Evolutionary conservation across 1,284 basidiomycete species (phyloP).

Genomic region (Rhodofomes roseus): DNA sequence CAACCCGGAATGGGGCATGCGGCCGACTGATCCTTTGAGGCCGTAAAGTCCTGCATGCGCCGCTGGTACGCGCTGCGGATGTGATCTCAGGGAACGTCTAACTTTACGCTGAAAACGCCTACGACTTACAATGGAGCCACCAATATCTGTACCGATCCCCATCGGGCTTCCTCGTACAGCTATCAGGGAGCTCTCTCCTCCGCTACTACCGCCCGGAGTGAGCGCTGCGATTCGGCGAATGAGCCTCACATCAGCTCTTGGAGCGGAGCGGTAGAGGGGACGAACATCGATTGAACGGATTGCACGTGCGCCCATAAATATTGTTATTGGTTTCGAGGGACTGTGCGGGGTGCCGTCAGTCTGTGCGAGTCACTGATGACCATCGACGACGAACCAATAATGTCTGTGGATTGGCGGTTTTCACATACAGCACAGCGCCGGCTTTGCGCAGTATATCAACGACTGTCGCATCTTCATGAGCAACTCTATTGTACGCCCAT

Average conservation of each 20-base stretch:
- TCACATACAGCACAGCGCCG: slow-evolving; percentile 55
- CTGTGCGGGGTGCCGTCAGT: slow-evolving; percentile 24
- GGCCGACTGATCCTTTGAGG: slow-evolving; percentile 48
- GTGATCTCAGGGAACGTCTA: not conserved
- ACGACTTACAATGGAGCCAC: slow-evolving; percentile 40
- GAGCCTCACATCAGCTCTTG: slow-evolving; percentile 6
- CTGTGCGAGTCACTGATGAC: not conserved
- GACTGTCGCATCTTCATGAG: slow-evolving; percentile 41
- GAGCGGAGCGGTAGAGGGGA: not conserved
- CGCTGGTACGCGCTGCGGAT: slow-evolving; percentile 38
- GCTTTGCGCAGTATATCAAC: slow-evolving; percentile 45
- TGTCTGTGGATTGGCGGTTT: slow-evolving; percentile 56
- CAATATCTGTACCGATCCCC: slow-evolving; percentile 60
- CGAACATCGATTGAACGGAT: slow-evolving; percentile 48
- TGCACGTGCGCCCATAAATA: slow-evolving; percentile 48
- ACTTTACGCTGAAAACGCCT: not conserved
- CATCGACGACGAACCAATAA: slow-evolving; percentile 35
- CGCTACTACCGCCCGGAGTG: slow-evolving; percentile 57
- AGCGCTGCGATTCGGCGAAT: slow-evolving; percentile 25
- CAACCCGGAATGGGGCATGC: slow-evolving; percentile 48
- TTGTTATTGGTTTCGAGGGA: slow-evolving; percentile 49
- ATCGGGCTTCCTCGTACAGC: slow-evolving; percentile 53
- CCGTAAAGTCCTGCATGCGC: slow-evolving; percentile 52
- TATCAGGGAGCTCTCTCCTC: slow-evolving; percentile 64
- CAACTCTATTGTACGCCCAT: slow-evolving; percentile 43